Base-by-base conservation (phyloP, 257 asterid species). In the Jaltomata sinuosa region DNA sequence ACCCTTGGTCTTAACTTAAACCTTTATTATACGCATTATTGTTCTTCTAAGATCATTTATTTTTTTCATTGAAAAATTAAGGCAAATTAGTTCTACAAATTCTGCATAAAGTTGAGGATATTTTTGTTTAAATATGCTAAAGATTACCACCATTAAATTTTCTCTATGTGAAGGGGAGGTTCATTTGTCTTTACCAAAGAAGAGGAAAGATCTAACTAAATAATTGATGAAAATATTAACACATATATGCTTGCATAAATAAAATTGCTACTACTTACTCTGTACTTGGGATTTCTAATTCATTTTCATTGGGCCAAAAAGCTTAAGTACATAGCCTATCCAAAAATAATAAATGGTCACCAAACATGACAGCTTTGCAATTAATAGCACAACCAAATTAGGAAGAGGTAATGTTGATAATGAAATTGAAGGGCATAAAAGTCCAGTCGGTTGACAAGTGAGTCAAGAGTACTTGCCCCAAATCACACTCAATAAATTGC, bases 341-440 rank as follows among this genome's bases (percentile, higher is more conserved):
- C 38, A 65, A 84, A 47, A 12, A 64, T 82, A 83, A 81, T 87
- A 55, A 86, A 86, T 22, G 86, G 90, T 86, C 90, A 90, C 88
- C 92, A 87, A 88, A 87, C 86, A 77, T 72, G 49, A 77, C 88
- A 85, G 83, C 88, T 81, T 32, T 81, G 86, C 68, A 45, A 79
- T 61, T 10, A n/a, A 62, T 71, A 72, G 65, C 79, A 55, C 80
- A 40, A 54, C 68, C 4, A 76, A 47, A 76, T 76, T 68, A 76
- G 81, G 54, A 47, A 47, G 18, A 76, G 47, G 34, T 15, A 47
- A 74, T 74, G 36, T 5, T 74, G 57, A 22, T 22, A 42, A 25
- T 47, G 81, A 76, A 76, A 47, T 76, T 42, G 54, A 25, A 74
- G 40, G 81, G 47, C 61, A 76, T 76, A 74, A 76, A 76, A 27